Base-by-base conservation (phyloP, 1,284 basidiomycete species). In the Cryptococcus sp. region DNA sequence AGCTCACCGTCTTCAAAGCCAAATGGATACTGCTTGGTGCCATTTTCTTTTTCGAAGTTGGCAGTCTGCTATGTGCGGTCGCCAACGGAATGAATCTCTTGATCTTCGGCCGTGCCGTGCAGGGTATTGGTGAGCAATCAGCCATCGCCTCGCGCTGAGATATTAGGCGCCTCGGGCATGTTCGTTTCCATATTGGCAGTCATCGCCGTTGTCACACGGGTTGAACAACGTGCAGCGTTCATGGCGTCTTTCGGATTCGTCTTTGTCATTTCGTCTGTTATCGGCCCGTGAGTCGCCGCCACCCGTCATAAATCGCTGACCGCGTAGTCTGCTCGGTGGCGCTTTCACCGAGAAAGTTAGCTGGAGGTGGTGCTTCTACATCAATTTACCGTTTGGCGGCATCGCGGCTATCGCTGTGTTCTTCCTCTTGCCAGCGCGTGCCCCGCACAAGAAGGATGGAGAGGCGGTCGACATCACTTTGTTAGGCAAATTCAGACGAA, bases 11-110 rank as follows among this genome's bases (percentile, higher is more conserved):
- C 58, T 65, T 80, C 56, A 78, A 78, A 30, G 77, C 79, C 49
- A 82, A 82, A 67, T 78, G 70, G 62, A 71, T 82, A 30, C 81
- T 81, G 59, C 72, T 83, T 38, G 63, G 64, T 19, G 75, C 82
- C 43, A 78, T 84, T 54, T 63, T 79, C 59, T 72, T 78, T 54
- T 82, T 82, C 58, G 81, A 81, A 56, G 55, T 80, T 35, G 83
- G 83, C 13, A 80, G 78, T 10, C 72, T 83, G 30, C 66, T 85
- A 22, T 84, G 83, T 58, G 84, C 79, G n/a, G 79, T 82, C 15
- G 76, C 83, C 0, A 78, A 69, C 27, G 60, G 55, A 35, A 73
- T 77, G 63, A 55, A 64, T 35, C 66, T 81, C 40, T 66, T 84
- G 48, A 84, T 85, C 62, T 77, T 83, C 47, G 82, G 81, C 1